Conservation (phyloP, 2,329 filamentous ascomycete species). For the Colletotrichum nymphaeae region DNA sequence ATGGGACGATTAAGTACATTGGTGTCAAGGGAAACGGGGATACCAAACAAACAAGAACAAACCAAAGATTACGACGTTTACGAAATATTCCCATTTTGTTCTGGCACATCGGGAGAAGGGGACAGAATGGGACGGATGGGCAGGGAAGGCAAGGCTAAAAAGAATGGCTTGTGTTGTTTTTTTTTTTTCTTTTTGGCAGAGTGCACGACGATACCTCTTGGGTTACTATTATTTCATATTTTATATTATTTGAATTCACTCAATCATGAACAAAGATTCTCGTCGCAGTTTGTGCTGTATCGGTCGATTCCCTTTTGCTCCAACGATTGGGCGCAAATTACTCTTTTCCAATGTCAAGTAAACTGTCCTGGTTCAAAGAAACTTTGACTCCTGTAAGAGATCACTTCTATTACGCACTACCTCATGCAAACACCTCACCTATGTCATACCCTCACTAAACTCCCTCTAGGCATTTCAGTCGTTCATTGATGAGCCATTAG, state of each 20-base stretch:
- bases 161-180: background rate
- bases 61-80: conserved; percentile 2
- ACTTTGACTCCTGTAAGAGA: background rate
- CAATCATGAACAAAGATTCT: background rate
- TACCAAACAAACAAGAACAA: background rate
- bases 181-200: background rate
- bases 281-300: background rate
- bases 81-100: background rate
- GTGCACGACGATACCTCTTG: conserved; percentile 32
- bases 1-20: background rate
- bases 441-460: background rate
- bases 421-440: background rate
- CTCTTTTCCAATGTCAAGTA: background rate
- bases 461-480: too few species aligned
- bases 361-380: background rate
- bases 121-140: conserved; percentile 8
- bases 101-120: background rate
- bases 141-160: conserved; percentile 6
- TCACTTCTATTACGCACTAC: background rate
- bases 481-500: background rate
- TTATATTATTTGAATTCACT: background rate
- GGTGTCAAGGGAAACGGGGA: background rate
- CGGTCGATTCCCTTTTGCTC: background rate
- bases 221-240: background rate
- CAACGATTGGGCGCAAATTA: too few species aligned